Base-by-base conservation (phyloP, 305 asterid genomes). In the Striga hermonthica region DNA sequence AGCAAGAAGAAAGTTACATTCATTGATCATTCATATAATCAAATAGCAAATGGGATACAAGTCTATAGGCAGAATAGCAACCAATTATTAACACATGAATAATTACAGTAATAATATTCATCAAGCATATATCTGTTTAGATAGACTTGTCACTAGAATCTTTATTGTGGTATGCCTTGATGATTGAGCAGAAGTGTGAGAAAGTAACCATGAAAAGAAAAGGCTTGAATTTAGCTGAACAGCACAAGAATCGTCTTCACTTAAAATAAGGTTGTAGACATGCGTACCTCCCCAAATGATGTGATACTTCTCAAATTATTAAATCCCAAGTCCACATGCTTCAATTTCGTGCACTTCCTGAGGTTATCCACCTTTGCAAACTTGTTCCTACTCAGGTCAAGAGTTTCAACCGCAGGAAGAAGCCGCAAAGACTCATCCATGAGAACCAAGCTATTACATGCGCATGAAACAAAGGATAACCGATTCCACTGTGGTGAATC, bases 351-450 rank as follows among this genome's bases (percentile, higher is more conserved):
- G 82, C 97, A 92, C 71, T 82, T 89, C 75, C 82, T 82, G 71
- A 92, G 90, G 81, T 89, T 89, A 84, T 92, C 95, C 65, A 84
- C 94, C 78, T 86, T 92, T 28, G 98, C 66, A 76, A 89, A 86
- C 84, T 83, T 89, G 83, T 92, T 92, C 76, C 97, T 79, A 67
- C 98, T 89, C 69, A 92, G 78, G 80, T 92, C 98, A 76, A 92
- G 97, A 64, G 90, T 86, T 67, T 92, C 98, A 74, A 87, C 80
- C 50, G 75, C 83, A 49, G 98, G 96, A 72, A 92, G 96, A 71
- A 92, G 95, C 76, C 84, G 98, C 85, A 92, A 79, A 31, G 98
- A 87, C 79, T 92, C 98, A 36, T 92, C 97, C 97, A 92, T 92
- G 74, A 92, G 95, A 73, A 89, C 75, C 75, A 92, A 78, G 74